phyloP scores from a whole-genome alignment of 805 yeast genomes.

The Middelhovenomyces tepae region DNA sequence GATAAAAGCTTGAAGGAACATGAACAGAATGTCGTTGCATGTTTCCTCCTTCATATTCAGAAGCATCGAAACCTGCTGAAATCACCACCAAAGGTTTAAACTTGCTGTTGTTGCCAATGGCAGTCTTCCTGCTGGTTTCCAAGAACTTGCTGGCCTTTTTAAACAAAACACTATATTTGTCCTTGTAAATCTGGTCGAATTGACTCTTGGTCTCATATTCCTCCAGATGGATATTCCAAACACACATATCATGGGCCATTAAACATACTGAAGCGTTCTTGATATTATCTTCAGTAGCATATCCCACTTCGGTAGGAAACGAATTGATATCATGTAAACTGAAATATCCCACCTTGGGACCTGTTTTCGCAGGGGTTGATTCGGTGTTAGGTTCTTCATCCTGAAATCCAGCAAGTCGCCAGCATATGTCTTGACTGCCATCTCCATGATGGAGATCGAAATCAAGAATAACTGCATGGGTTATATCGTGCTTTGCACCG shows the following conservation, averaged over 20 bases:
- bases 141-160: constrained; percentile 61
- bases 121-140: constrained; percentile 10
- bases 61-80: constrained; percentile 85
- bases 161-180: constrained; percentile 52
- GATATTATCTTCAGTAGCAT: constrained; percentile 61
- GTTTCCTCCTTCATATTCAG: constrained; percentile 69
- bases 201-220: constrained; percentile 56
- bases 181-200: constrained; percentile 51
- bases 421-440: constrained; percentile 79
- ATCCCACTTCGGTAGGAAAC: constrained; percentile 74
- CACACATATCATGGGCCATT: constrained; percentile 63
- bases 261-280: constrained; percentile 73
- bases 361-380: constrained; percentile 10
- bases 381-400: constrained; percentile 27
- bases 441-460: constrained; percentile 86
- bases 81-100: constrained; percentile 56
- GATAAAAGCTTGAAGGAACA: constrained; percentile 73
- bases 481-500: constrained; percentile 46
- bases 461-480: constrained; percentile 76
- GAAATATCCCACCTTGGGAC: constrained; percentile 69
- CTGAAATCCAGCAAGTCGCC: constrained; percentile 64
- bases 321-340: constrained; percentile 81
- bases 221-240: constrained; percentile 79
- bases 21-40: constrained; percentile 81
- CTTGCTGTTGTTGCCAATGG: constrained; percentile 19